Conservation (phyloP, 2,329 filamentous ascomycete genomes). For the Calonectria ilicicola region DNA sequence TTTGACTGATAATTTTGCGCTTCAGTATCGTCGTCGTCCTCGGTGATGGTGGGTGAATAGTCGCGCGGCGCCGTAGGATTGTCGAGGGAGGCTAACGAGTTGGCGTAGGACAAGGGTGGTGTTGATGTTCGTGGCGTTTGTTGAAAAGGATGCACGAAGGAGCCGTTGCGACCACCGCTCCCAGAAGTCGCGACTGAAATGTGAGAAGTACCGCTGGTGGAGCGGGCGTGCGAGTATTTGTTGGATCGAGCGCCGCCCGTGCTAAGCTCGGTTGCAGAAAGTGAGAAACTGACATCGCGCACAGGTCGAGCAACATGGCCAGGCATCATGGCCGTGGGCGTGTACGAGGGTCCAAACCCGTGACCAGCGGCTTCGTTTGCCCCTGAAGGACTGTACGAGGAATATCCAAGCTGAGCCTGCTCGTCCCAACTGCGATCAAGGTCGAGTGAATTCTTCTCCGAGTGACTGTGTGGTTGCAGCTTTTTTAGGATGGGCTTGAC, state of each 20-base stretch:
- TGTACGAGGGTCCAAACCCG: constrained; percentile 28
- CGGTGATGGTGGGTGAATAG: constrained; percentile 67
- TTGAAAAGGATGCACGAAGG: constrained; percentile 74
- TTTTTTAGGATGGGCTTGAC: constrained; percentile 75
- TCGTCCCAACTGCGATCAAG: constrained; percentile 71
- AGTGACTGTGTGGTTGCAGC: constrained; percentile 61
- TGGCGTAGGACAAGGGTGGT: constrained; percentile 69
- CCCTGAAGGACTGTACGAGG: constrained; percentile 44
- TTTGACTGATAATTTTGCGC: constrained; percentile 30
- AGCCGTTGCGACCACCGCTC: constrained; percentile 62
- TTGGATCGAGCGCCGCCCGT: constrained; percentile 44
- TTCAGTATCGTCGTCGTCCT: constrained; percentile 60
- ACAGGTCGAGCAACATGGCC: constrained; percentile 29
- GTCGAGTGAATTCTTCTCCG: constrained; percentile 73
- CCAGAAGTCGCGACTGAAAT: constrained; percentile 66
- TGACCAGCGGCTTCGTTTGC: constrained; percentile 39
- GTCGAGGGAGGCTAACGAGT: constrained; percentile 66
- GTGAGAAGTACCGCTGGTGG: constrained; percentile 69
- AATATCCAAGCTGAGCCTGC: constrained; percentile 52
- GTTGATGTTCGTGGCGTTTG: constrained; percentile 72
- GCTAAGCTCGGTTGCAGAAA: constrained; percentile 50
- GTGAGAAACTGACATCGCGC: constrained; percentile 61
- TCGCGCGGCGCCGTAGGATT: constrained; percentile 57
- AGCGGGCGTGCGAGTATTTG: constrained; percentile 68
- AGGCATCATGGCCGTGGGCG: constrained; percentile 37